A percentile compares a stretch with the other conserved stretches of the same genome.
These are phyloP conservation scores for Dalbergia cultrata DNA, from an alignment of 306 rosid species.

Conservation along the genomic window DNA sequence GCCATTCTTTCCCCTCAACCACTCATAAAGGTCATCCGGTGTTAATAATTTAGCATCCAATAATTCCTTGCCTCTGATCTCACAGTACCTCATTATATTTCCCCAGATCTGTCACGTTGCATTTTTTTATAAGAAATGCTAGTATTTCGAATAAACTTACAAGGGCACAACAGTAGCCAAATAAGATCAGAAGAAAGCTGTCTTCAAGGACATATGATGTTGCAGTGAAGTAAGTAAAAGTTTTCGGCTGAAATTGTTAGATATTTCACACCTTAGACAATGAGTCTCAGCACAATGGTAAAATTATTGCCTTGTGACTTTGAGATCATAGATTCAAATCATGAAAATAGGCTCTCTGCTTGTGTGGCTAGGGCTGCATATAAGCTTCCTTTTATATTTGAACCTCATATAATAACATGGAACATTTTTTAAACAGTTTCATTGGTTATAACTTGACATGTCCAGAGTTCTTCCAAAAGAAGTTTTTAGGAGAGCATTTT, in stretches of 20 bases:
- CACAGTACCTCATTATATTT: constrained; percentile 67
- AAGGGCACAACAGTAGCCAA: background rate
- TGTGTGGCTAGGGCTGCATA: too few species aligned
- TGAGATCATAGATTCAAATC: too few species aligned
- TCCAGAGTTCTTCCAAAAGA: background rate
- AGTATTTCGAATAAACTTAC: background rate
- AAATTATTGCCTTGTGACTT: too few species aligned
- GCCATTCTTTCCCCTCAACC: constrained; percentile 64
- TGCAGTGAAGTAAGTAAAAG: constrained; percentile 7
- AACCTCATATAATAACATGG: background rate
- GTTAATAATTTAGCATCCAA: constrained; percentile 70
- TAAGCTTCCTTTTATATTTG: background rate
- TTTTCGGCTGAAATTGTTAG: background rate
- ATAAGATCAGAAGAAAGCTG: constrained; percentile 29
- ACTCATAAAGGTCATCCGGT: constrained; percentile 64
- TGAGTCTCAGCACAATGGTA: too few species aligned
- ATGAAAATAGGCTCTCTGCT: too few species aligned
- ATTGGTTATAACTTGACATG: background rate
- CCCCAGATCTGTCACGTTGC: constrained; percentile 76
- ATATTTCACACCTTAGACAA: too few species aligned
- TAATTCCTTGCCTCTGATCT: constrained; percentile 75
- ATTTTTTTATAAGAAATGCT: constrained; percentile 1
- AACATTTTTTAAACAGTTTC: background rate
- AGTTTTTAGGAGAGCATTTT: background rate
- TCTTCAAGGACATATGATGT: constrained; percentile 9